Conservation (phyloP, 2,329 filamentous ascomycete species). For the Sporothrix protearum region DNA sequence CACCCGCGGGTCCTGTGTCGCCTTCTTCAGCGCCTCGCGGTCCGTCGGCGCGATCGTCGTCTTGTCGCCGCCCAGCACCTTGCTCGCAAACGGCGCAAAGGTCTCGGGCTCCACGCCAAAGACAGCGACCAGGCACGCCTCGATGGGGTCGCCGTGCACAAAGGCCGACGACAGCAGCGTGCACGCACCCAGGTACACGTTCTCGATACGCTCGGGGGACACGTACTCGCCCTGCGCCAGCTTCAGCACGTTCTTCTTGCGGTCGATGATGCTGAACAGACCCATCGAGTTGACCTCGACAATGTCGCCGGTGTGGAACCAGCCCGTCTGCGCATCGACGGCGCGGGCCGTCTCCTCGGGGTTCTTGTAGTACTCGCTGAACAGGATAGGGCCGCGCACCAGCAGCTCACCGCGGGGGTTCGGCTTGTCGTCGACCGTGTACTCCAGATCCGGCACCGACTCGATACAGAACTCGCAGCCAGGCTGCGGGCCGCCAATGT, state of each 20-base stretch:
- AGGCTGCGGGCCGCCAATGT: constrained; percentile 71
- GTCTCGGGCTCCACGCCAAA: constrained; percentile 82
- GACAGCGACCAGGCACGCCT: constrained; percentile 78
- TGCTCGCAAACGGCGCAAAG: constrained; percentile 77
- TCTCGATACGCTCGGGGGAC: constrained; percentile 94
- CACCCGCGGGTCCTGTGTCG: constrained; percentile 66
- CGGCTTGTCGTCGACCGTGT: constrained; percentile 81
- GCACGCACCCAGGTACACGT: constrained; percentile 80
- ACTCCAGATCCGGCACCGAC: constrained; percentile 93
- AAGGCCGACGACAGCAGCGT: constrained; percentile 76
- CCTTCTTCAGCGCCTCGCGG: constrained; percentile 61
- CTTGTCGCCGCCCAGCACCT: constrained; percentile 55
- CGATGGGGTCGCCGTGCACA: constrained; percentile 82
- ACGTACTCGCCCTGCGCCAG: constrained; percentile 97
- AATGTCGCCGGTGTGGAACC: constrained; percentile 97
- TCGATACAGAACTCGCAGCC: constrained; percentile 72
- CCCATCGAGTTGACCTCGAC: constrained; percentile 79
- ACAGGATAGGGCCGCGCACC: constrained; percentile 73
- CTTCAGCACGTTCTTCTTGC: constrained; percentile 99
- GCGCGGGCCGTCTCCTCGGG: constrained; percentile 79
- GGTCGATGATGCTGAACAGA: constrained; percentile 89
- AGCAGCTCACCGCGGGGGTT: constrained; percentile 86
- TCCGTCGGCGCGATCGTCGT: constrained; percentile 57
- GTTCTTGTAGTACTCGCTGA: constrained; percentile 87
- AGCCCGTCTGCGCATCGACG: constrained; percentile 74